Evolutionary conservation across 1,284 basidiomycete species (phyloP).

Genomic region (Neonothopanus nambi): DNA sequence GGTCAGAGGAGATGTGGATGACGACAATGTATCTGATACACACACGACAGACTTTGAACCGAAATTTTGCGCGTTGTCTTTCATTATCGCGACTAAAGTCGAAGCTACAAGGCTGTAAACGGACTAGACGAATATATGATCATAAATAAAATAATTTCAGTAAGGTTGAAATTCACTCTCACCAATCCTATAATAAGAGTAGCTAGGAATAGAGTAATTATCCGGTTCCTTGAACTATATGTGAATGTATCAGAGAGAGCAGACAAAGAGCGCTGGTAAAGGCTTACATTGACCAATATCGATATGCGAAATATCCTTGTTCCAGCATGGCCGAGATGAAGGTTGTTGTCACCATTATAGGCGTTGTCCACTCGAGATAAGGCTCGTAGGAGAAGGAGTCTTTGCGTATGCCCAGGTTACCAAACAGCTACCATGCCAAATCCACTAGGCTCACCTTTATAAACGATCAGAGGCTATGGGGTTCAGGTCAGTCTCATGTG

Average conservation of each 20-base stretch:
- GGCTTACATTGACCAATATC: slow-evolving; percentile 15
- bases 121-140: neutral
- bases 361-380: no score
- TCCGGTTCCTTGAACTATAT: neutral
- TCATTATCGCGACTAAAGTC: neutral
- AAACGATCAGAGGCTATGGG: no score
- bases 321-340: slow-evolving; percentile 4
- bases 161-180: neutral
- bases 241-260: no score
- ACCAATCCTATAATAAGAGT: neutral
- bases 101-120: neutral
- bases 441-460: no score
- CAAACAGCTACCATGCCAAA: no score
- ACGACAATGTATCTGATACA: neutral
- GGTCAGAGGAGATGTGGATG: neutral
- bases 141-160: neutral
- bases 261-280: neutral
- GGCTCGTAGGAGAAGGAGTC: no score
- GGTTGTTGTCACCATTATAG: slow-evolving; percentile 3
- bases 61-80: neutral
- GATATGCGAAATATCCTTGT: slow-evolving; percentile 13
- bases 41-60: neutral
- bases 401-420: no score
- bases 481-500: no score
- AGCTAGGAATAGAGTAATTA: neutral